phyloP scores from a whole-genome alignment of 1,139 yeast genomes.

The Hemisphaericaspora lyxosophila region DNA sequence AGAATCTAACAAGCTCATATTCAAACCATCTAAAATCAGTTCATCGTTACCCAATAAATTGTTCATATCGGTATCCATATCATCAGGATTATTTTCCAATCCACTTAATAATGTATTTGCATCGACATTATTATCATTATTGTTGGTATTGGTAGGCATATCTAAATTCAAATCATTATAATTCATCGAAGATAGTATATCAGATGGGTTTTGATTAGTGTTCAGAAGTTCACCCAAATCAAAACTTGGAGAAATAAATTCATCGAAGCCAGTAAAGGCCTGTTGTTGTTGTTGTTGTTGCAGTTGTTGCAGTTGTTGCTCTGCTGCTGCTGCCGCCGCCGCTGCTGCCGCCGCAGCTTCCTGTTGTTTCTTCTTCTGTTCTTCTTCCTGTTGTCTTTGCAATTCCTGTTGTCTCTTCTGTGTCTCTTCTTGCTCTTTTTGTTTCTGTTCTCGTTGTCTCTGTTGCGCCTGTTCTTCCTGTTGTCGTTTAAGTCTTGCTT shows the following conservation, averaged over 20 bases:
- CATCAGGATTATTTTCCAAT: conserved; percentile 15
- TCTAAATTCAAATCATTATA: conserved; percentile 19
- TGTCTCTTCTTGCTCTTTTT: conserved; percentile 12
- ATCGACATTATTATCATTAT: conserved; percentile 13
- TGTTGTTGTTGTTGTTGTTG: conserved; percentile 9
- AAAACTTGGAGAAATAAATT: conserved; percentile 11
- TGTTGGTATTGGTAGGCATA: conserved; percentile 12
- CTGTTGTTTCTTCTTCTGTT: conserved; percentile 7
- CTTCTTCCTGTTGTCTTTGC: conserved; percentile 10
- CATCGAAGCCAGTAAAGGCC: conserved; percentile 14
- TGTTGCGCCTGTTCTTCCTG: conserved; percentile 18
- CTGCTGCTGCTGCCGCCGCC: conserved; percentile 9
- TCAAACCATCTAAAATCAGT: conserved; percentile 45
- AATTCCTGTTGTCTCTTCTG: conserved; percentile 9
- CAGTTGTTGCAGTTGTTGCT: conserved; percentile 9
- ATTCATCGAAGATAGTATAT: conserved; percentile 37
- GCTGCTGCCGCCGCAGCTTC: conserved; percentile 3
- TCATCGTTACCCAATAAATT: conserved; percentile 44
- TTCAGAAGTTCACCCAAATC: conserved; percentile 20
- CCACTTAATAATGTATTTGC: conserved; percentile 2
- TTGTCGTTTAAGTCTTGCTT: conserved; percentile 20
- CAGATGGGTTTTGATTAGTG: conserved; percentile 30
- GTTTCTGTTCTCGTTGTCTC: conserved; percentile 15
- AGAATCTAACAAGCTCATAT: conserved; percentile 43
- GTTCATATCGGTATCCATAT: conserved; percentile 40